Evolutionary conservation across 2,329 filamentous ascomycete species (phyloP), one percentile per base, ranked within the genome.

Genomic region (Graphilbum fragrans): DNA sequence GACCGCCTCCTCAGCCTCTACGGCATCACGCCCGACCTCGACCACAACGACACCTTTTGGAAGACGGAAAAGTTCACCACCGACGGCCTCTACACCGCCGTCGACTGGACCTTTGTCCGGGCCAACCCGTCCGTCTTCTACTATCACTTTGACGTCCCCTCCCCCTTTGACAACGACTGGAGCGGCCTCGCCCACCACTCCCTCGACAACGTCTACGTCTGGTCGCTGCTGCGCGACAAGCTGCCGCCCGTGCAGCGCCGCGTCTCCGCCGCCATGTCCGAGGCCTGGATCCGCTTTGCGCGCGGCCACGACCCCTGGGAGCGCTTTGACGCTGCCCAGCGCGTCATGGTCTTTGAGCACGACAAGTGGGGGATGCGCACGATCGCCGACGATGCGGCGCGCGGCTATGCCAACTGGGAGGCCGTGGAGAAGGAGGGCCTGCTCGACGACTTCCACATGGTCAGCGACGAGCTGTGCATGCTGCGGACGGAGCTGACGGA

Each of bases 81-180:
- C 0, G 41, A 51, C 25, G 49, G 46, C 21, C 33, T 50, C 9
- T 51, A 41, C 27, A 23, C 46, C 33, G 21, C 12, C 6, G n/a
- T 20, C 12, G 23, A 27, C 23, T 7, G 23, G 12, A n/a, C n/a
- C n/a, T n/a, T n/a, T n/a, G n/a, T n/a, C n/a, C 17, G 18, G 18
- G n/a, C 33, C 10, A 41, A 12, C 33, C 19, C 34, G 11, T 16
- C 31, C 6, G 35, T 51, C 20, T 50, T 40, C 17, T 41, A 46
- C 10, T 52, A 48, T 22, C 49, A 51, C 12, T 52, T 51, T 31
- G 42, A 52, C 36, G 50, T 51, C 7, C 49, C 50, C 0, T 51
- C 47, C 4, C 50, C 49, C 16, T 51, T 43, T 32, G 35, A 49
- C 18, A 50, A 51, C 31, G 49, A 40, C 19, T 52, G 50, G 49